phyloP scores from a whole-genome alignment of 495 filamentous ascomycete species.

The Penicillium herquei region DNA sequence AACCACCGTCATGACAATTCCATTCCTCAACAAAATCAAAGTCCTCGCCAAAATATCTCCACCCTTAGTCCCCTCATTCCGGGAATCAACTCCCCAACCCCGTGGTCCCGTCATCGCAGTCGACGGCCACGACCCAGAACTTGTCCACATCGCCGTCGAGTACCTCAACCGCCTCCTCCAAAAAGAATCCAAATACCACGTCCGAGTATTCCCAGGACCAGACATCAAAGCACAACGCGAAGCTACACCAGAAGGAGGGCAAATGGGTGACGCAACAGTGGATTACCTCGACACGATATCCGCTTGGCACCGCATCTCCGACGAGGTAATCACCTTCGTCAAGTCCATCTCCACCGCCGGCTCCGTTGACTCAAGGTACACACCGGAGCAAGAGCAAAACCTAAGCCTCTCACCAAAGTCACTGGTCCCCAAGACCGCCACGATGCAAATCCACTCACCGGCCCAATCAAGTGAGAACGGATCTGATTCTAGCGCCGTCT shows the following conservation, averaged over 20 bases:
- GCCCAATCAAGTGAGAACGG: conserved; percentile 27
- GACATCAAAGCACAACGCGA: conserved; percentile 38
- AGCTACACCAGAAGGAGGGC: conserved; percentile 29
- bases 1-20: conserved; percentile 72
- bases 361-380: conserved; percentile 5
- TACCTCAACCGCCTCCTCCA: conserved; percentile 62
- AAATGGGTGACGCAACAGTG: conserved; percentile 48
- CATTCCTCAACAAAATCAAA: conserved; percentile 67
- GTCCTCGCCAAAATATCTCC: conserved; percentile 66
- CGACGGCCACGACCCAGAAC: conserved; percentile 63
- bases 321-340: conserved; percentile 64
- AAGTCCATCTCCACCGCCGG: conserved; percentile 32
- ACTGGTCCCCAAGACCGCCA: conserved; percentile 35
- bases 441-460: conserved; percentile 30
- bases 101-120: conserved; percentile 80
- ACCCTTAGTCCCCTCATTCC: conserved; percentile 50
- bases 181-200: conserved; percentile 55
- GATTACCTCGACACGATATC: conserved; percentile 69
- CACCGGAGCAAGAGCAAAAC: conserved; percentile 19
- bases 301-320: conserved; percentile 68
- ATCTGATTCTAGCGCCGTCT: conserved; percentile 23
- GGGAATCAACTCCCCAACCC: conserved; percentile 38
- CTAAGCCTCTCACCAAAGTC: conserved; percentile 31
- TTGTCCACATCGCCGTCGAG: conserved; percentile 54
- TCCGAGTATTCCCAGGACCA: conserved; percentile 50